Evolutionary conservation across 2,329 filamentous ascomycete genomes (phyloP), one percentile per base, ranked within the genome.

Genomic region (Beauveria bassiana): DNA sequence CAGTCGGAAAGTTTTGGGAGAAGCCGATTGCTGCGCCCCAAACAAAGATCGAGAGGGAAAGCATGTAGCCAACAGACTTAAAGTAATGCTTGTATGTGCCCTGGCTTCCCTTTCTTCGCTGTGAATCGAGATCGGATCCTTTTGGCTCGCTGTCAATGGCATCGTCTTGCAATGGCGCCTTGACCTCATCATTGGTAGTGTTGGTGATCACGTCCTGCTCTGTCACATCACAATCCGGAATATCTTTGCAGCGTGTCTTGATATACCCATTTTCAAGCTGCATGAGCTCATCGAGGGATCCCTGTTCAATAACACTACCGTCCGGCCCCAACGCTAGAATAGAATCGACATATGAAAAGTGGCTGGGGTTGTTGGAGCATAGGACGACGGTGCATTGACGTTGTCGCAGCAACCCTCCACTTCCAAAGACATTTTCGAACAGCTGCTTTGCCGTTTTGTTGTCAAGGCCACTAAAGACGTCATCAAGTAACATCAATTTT

Each of bases 271-370:
- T 31, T 31, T 31, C 9, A 31, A 31, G 9, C 10, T 31, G 31
- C 55, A 67, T 64, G 24, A 73, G 61, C 1, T 70, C 65, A 0
- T 61, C 16, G 55, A 72, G 73, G 5, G 49, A 59, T 0, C 73
- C 73, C 40, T 82, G 74, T 38, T 83, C 79, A 0, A 76, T 68
- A 1, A 82, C 75, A 5, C 9, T 42, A 12, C 31, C 9, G 31
- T 9, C 56, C 72, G 0, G 65, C 42, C 0, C 73, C 74, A 0
- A 84, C 72, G 75, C 78, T 45, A 83, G 75, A 8, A 83, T 76
- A 40, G 79, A 75, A 50, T 83, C 78, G 60, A 70, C 77, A 42
- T 66, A 65, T 0, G 72, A 69, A 3, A 77, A 59, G 51, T 71
- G 68, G 0, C 68, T 65, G 5, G 73, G 64, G 0, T 71, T 71